Evolutionary conservation across 2,329 filamentous ascomycete genomes (phyloP).

Genomic region (Thelonectria rubi): DNA sequence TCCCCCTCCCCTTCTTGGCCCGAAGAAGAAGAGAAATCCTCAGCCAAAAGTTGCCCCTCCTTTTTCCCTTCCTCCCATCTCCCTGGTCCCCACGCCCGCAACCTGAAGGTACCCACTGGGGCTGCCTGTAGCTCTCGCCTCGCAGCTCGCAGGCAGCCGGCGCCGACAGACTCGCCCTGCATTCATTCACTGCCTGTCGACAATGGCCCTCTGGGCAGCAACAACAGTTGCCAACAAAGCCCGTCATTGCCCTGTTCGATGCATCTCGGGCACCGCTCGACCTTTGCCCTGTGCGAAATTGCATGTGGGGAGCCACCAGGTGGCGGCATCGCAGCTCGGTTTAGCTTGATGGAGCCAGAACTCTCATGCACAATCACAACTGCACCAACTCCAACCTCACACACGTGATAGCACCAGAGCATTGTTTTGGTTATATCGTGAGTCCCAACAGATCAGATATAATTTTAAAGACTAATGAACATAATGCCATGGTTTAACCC

Average conservation of each 20-base stretch:
- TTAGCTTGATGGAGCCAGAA: conserved; percentile 18
- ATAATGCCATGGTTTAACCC: background rate
- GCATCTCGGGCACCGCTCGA: conserved; percentile 27
- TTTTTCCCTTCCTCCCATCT: conserved; percentile 30
- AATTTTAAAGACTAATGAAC: no score
- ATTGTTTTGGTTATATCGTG: no score
- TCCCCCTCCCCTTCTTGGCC: conserved; percentile 33
- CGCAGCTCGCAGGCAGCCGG: no score
- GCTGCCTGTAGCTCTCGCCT: no score
- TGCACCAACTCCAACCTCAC: no score
- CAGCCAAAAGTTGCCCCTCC: conserved; percentile 34
- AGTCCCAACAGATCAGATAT: background rate
- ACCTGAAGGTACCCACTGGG: no score
- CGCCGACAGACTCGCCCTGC: no score
- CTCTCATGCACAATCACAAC: no score
- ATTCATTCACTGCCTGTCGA: no score
- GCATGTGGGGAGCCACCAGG: conserved; percentile 5
- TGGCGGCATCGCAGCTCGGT: conserved; percentile 9
- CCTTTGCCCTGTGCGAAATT: conserved; percentile 22
- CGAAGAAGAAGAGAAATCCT: conserved; percentile 32
- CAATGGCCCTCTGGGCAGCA: no score
- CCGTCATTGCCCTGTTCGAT: conserved; percentile 34
- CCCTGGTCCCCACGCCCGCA: conserved; percentile 2
- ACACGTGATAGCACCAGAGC: conserved; percentile 3
- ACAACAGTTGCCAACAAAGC: conserved; percentile 6